Conservation (phyloP, 2,329 filamentous ascomycete genomes). For the Anthostomella pinea region DNA sequence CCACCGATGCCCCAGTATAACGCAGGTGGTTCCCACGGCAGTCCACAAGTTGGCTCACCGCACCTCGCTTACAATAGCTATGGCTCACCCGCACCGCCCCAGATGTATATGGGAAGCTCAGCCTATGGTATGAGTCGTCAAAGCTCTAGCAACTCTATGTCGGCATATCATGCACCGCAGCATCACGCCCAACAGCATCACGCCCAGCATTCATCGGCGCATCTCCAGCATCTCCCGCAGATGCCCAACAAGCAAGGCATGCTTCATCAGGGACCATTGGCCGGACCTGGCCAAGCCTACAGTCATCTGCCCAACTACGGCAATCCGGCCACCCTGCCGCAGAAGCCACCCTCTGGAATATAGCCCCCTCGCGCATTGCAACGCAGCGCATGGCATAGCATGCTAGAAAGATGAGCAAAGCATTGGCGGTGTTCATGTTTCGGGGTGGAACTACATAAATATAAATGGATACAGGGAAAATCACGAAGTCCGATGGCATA, state of each 20-base stretch:
- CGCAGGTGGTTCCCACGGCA: slow-evolving; percentile 48
- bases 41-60: slow-evolving; percentile 51
- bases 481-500: slow-evolving; percentile 21
- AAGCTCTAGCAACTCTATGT: slow-evolving; percentile 53
- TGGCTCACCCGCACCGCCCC: slow-evolving; percentile 44
- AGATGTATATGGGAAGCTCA: slow-evolving; percentile 40
- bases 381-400: slow-evolving; percentile 16
- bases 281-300: slow-evolving; percentile 40
- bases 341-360: slow-evolving; percentile 54
- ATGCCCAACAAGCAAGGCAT: slow-evolving; percentile 46
- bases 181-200: slow-evolving; percentile 38
- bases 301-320: slow-evolving; percentile 56
- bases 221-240: slow-evolving; percentile 42
- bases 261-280: slow-evolving; percentile 36
- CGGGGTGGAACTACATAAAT: slow-evolving; percentile 15
- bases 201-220: slow-evolving; percentile 38
- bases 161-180: slow-evolving; percentile 44
- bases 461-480: slow-evolving; percentile 26
- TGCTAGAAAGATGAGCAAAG: slow-evolving; percentile 27
- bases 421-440: slow-evolving; percentile 31
- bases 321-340: slow-evolving; percentile 58
- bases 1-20: slow-evolving; percentile 47
- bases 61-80: slow-evolving; percentile 50
- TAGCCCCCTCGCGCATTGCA: slow-evolving; percentile 33
- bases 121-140: slow-evolving; percentile 57